These are phyloP conservation scores for Abortiporus biennis DNA, from an alignment of 1,284 basidiomycete species.

Conservation along the genomic window DNA sequence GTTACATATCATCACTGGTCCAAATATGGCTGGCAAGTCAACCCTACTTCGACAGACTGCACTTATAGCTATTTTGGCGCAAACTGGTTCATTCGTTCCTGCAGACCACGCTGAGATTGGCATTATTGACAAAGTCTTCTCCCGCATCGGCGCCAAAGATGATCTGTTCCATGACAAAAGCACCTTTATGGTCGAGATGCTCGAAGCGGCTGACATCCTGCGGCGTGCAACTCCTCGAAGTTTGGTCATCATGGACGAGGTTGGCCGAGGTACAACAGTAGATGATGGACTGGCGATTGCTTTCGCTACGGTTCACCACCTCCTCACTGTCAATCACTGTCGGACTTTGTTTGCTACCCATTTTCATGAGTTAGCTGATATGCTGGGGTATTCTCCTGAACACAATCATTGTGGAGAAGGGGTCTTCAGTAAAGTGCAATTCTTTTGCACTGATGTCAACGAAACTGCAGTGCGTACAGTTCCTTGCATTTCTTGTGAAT, in stretches of 20 bases:
- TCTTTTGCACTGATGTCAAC: slow-evolving; percentile 86
- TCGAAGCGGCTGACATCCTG: slow-evolving; percentile 80
- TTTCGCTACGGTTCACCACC: slow-evolving; percentile 84
- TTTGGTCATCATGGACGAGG: slow-evolving; percentile 95
- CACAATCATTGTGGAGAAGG: slow-evolving; percentile 36
- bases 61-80: slow-evolving; percentile 86
- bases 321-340: slow-evolving; percentile 70
- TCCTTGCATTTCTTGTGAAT: background rate
- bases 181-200: slow-evolving; percentile 94
- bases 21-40: slow-evolving; percentile 96
- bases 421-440: slow-evolving; percentile 59
- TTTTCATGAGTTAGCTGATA: slow-evolving; percentile 89
- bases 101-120: slow-evolving; percentile 77
- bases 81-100: slow-evolving; percentile 91
- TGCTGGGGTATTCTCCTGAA: slow-evolving; percentile 56
- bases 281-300: slow-evolving; percentile 91
- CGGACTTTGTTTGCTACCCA: slow-evolving; percentile 94
- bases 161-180: slow-evolving; percentile 90
- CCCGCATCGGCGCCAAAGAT: slow-evolving; percentile 93
- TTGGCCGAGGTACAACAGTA: slow-evolving; percentile 92
- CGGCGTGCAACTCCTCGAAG: slow-evolving; percentile 77
- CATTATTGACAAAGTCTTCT: slow-evolving; percentile 88
- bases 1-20: slow-evolving; percentile 86
- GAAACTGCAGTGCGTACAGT: slow-evolving; percentile 55
- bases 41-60: slow-evolving; percentile 92